phyloP scores from a whole-genome alignment of 129 eudicot species.

The Logfia minima region DNA sequence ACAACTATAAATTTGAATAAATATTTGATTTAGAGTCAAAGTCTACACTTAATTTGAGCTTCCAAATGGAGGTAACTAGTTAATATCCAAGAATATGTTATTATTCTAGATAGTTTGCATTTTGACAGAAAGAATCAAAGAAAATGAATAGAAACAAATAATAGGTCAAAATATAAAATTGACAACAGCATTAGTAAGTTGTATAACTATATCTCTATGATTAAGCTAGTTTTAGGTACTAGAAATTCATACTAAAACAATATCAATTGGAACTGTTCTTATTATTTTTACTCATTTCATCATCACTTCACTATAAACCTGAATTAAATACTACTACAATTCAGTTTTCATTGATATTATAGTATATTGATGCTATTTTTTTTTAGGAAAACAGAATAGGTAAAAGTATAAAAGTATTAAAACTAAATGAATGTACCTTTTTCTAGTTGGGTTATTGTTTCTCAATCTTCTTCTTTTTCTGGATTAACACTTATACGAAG shows the following conservation, averaged over 20 bases:
- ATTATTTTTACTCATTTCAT: neutral
- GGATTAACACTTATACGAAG: too few relatives aligned
- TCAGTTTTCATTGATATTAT: neutral
- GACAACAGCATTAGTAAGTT: constrained; percentile 10
- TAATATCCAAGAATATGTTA: constrained; percentile 28
- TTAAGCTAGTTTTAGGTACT: too few relatives aligned
- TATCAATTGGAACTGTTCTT: constrained; percentile 19
- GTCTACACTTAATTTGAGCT: constrained; percentile 5
- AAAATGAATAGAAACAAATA: constrained; percentile 16
- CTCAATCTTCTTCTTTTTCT: too few relatives aligned
- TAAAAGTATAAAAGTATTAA: too few relatives aligned
- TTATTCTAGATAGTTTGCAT: constrained; percentile 17
- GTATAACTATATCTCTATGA: neutral
- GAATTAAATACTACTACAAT: neutral
- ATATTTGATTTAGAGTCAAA: constrained; percentile 23
- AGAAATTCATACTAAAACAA: neutral
- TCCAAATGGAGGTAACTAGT: constrained; percentile 27
- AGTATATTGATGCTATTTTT: too few relatives aligned
- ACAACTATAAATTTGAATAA: neutral
- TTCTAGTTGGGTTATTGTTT: too few relatives aligned
- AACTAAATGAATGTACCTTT: too few relatives aligned
- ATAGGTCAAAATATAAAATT: constrained; percentile 11
- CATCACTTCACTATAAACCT: constrained; percentile 3
- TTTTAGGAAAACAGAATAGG: too few relatives aligned
- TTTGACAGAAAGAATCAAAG: constrained; percentile 27